Evolutionary conservation across 768 basidiomycete species (phyloP).

Genomic region (Podaxis sp.): DNA sequence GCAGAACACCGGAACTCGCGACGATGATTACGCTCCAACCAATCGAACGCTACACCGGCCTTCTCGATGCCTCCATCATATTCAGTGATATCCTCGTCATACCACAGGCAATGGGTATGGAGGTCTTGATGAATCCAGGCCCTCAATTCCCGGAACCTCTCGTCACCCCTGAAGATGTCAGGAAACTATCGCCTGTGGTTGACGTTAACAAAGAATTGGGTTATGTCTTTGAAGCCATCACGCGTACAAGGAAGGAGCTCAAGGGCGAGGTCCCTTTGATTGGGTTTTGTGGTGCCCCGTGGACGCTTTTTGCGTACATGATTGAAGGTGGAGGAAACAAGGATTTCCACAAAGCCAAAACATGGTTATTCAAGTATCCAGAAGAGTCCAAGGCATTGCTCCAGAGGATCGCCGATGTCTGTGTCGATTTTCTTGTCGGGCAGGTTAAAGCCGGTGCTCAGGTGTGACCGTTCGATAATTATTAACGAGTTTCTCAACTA

Average conservation of each 20-base stretch:
- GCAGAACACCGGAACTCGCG: constrained; percentile 87
- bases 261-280: constrained; percentile 91
- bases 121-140: constrained; percentile 89
- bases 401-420: constrained; percentile 78
- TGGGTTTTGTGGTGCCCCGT: constrained; percentile 96
- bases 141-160: constrained; percentile 89
- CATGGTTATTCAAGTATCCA: constrained; percentile 91
- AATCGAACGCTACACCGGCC: constrained; percentile 78
- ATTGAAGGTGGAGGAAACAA: constrained; percentile 94
- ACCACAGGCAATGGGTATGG: constrained; percentile 97
- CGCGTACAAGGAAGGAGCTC: constrained; percentile 72
- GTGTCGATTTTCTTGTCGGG: constrained; percentile 85
- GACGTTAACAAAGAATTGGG: constrained; percentile 81
- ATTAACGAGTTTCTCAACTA: neutral
- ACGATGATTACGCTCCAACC: constrained; percentile 91
- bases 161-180: constrained; percentile 66
- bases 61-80: constrained; percentile 95
- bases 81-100: constrained; percentile 98
- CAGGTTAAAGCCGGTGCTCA: constrained; percentile 96
- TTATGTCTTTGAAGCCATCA: constrained; percentile 93
- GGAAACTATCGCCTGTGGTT: constrained; percentile 54
- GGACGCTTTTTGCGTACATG: constrained; percentile 99
- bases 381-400: constrained; percentile 78
- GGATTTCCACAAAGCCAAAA: constrained; percentile 86
- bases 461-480: constrained; percentile 38